Base-by-base conservation (phyloP, 768 basidiomycete genomes). In the Sarcomyxa edulis region DNA sequence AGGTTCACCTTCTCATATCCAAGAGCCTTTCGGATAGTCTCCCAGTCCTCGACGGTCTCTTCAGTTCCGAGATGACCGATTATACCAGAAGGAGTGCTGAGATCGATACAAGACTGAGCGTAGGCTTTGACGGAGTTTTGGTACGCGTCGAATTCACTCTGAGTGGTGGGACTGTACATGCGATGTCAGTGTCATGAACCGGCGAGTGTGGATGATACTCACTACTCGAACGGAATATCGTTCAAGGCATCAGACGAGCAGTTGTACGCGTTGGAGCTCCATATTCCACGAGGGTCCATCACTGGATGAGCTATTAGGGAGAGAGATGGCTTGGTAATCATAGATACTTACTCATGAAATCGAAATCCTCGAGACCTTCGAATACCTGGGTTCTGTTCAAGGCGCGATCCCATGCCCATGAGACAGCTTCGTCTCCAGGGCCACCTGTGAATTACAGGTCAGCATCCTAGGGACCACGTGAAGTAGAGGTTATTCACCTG, bases 41-140 rank as follows among this genome's bases (percentile, higher is more conserved):
- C 45, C 43, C 34, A 45, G 26, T 51, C 50, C 25, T 51, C 45
- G 31, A 51, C 44, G 23, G 42, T 35, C 31, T 51, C 48, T 4
- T 5, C 15, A 7, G 48, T 51, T 31, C 48, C 41, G 26, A 51
- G 34, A 25, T 47, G 46, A n/a, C 35, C 19, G 11, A 52, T 29
- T 27, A 49, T 43, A 5, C 48, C 50, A 5, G 35, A 30, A 2
- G 48, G 50, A 14, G 20, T 43, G 29, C 37, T 48, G 31, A 44
- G 26, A 9, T 45, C 24, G 6, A 40, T 33, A 40, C 46, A 45
- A 14, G 48, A 43, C 32, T 33, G 12, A 7, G 44, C 18, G 22
- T 39, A 52, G 24, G 37, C 39, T 8, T 21, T 15, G 27, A 42
- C 43, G 1, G 37, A 43, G 5, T 37, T 12, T 23, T 47, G 45